Evolutionary conservation across 1,284 basidiomycete species (phyloP).

Genomic region (Golubevia pallescens): DNA sequence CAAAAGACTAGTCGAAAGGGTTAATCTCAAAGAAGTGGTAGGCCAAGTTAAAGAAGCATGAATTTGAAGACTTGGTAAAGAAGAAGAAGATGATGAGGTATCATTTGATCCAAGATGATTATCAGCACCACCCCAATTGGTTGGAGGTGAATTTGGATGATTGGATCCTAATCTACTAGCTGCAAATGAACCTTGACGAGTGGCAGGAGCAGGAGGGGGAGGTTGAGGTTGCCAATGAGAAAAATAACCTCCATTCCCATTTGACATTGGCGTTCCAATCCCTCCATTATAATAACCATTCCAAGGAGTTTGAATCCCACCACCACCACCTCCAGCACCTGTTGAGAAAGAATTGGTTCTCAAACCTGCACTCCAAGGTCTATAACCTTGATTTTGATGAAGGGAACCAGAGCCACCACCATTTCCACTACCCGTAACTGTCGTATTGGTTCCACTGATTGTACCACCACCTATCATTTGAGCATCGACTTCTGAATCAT

Average conservation of each 20-base stretch:
- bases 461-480: neutral
- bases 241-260: slow-evolving; percentile 20
- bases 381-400: neutral
- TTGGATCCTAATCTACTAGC: too few species aligned
- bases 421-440: neutral
- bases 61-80: slow-evolving; percentile 40
- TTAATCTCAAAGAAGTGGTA: slow-evolving; percentile 65
- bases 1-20: slow-evolving; percentile 86
- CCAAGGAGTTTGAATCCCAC: neutral
- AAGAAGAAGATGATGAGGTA: slow-evolving; percentile 12
- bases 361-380: neutral
- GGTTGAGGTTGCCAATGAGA: slow-evolving; percentile 22
- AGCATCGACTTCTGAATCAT: neutral
- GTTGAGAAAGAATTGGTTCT: neutral
- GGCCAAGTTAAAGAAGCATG: slow-evolving; percentile 48
- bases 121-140: too few species aligned
- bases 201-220: neutral
- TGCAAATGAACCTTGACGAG: too few species aligned
- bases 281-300: neutral
- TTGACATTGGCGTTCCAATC: neutral
- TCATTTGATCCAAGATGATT: too few species aligned
- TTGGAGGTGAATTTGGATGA: too few species aligned
- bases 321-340: too few species aligned
- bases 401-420: neutral
- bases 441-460: too few species aligned